Evolutionary conservation across 495 filamentous ascomycete species (phyloP), one percentile per base, ranked within the genome.

Genomic region (Clohesyomyces aquaticus): DNA sequence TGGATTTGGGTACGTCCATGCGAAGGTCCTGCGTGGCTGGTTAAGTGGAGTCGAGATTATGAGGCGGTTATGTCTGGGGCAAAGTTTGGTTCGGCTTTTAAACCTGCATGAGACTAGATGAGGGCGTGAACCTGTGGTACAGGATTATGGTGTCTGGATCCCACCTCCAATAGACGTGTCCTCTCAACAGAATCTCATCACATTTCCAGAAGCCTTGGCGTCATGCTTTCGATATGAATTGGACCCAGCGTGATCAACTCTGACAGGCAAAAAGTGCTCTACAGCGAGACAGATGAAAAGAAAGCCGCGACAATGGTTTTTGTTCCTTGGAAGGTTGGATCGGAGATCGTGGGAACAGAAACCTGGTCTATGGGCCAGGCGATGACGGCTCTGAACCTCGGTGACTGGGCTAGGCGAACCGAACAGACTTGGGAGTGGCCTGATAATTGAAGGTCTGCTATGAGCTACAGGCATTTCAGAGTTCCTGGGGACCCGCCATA

Each of bases 351-450:
- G 9, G 14, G n/a, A 11, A 11, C 3, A 18, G 12, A 23, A 57
- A 57, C 54, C 54, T 3, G 54, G 54, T 57, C 54, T 25, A 21
- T 57, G 54, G 54, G 54, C 41, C 22, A 29, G 54, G 54, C 41
- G 51, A 27, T 45, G 45, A 46, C 23, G 23, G 38, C 16, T 47
- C 41, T 46, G 45, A 41, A 26, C 12, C 12, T 18, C 38, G 28
- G 38, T 22, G 38, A 47, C 54, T 32, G n/a, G 54, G 54, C 16
- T 57, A 26, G 38, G 23, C 42, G 38, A 45, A 35, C n/a, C 22
- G 38, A 14, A 23, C 19, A 4, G 35, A 43, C 14, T 19, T 46
- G 29, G 43, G 10, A 9, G 21, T 18, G 52, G 52, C 10, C 25
- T 41, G 52, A 55, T 23, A 46, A 41, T 32, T 16, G 45, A 28